Conservation (phyloP, 2,329 filamentous ascomycete species). For the Microcyclospora tardicrescens region DNA sequence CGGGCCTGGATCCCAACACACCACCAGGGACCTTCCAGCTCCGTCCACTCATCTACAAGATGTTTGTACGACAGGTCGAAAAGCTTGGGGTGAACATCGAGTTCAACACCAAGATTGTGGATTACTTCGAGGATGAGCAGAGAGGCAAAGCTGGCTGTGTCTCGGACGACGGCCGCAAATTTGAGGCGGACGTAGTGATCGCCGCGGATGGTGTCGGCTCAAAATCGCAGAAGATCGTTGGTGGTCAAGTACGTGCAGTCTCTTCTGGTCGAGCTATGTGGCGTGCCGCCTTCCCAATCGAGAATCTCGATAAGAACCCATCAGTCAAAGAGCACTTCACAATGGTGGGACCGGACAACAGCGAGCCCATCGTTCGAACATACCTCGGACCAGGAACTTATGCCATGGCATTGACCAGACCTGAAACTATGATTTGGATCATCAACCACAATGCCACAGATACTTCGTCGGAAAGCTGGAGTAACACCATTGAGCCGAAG, state of each 20-base stretch:
- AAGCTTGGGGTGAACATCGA: slow-evolving; percentile 31
- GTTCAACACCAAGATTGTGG: slow-evolving; percentile 29
- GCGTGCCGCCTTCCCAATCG: slow-evolving; percentile 25
- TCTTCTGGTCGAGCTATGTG: slow-evolving; percentile 19
- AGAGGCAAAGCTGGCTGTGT: slow-evolving; percentile 13
- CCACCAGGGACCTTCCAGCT: slow-evolving; percentile 44
- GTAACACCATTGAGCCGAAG: slow-evolving; percentile 32
- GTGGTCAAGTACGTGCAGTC: slow-evolving; percentile 29
- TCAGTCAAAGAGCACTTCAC: slow-evolving; percentile 36
- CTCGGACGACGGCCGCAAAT: slow-evolving; percentile 27
- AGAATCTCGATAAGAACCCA: slow-evolving; percentile 32
- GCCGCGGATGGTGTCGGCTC: slow-evolving; percentile 29
- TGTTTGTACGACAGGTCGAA: slow-evolving; percentile 40
- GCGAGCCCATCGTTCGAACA: slow-evolving; percentile 34
- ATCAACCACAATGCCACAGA: slow-evolving; percentile 37
- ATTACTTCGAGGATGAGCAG: slow-evolving; percentile 31
- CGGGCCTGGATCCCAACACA: slow-evolving; percentile 33
- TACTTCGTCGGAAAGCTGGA: slow-evolving; percentile 34
- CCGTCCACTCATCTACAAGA: slow-evolving; percentile 42
- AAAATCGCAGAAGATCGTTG: slow-evolving; percentile 32
- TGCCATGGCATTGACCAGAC: slow-evolving; percentile 32
- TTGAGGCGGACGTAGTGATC: slow-evolving; percentile 29
- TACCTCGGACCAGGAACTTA: slow-evolving; percentile 32
- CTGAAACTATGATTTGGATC: slow-evolving; percentile 38
- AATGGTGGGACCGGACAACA: slow-evolving; percentile 24